Evolutionary conservation across 2,329 filamentous ascomycete genomes (phyloP), one percentile per base, ranked within the genome.

Genomic region (Alternaria dauci): DNA sequence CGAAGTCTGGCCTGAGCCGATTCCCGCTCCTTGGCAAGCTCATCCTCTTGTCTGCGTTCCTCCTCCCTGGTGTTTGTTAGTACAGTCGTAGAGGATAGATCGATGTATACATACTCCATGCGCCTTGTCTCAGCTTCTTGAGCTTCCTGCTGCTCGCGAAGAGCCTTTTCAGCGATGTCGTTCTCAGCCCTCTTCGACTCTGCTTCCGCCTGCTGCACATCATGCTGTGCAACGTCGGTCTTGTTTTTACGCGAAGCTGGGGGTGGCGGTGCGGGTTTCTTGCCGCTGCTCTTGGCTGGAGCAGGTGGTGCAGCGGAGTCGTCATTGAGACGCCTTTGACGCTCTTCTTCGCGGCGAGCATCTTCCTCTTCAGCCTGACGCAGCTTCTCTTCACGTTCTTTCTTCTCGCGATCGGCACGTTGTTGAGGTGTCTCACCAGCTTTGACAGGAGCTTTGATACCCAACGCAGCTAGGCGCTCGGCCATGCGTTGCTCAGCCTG

Each of bases 401-500:
- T 89, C 75, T 88, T 89, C 79, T 99, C 95, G 28, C 95, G 91
- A 75, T 98, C 95, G 59, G 91, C 87, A 62, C 93, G 88, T 80
- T 99, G 94, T 58, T 91, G 87, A 34, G 93, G 82, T 30, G 89
- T 91, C 81, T 99, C 95, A 3, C 90, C 89, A 39, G 89, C 81
- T 75, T 96, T 96, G 18, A 85, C 84, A 6, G 92, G 90, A 30
- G 93, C 89, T 78, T 93, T 96, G 75, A 99, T 91, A 36, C 95
- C 95, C 62, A 98, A 87, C 47, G 94, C 94, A 61, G 95, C 95
- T 72, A 99, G 87, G 61, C 95, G 90, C 79, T 98, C 95, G 36
- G 95, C 94, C 91, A 99, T 98, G 61, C 94, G 92, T 76, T 94
- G 92, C 78, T 98, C 94, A 8, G 95, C 96, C 77, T 97, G 94